phyloP scores from a whole-genome alignment of 1,284 basidiomycete species.

The Malassezia nana region DNA sequence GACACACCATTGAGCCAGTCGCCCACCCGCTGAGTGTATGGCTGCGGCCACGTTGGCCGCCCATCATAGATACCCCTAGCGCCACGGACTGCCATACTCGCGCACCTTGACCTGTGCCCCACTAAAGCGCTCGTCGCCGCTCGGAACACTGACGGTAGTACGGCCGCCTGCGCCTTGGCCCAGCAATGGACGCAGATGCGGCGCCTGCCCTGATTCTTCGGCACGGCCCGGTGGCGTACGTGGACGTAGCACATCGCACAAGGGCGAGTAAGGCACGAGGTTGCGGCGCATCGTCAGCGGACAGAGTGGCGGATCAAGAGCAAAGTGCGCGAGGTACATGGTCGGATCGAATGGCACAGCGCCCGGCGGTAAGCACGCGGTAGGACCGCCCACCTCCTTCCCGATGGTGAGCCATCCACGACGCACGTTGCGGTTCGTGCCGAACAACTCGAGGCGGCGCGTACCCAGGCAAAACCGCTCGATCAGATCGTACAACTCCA shows the following conservation, averaged over 20 bases:
- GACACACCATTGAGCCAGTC: not conserved
- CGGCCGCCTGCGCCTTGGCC: constrained; percentile 40
- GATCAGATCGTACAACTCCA: constrained; percentile 86
- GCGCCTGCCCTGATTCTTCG: not conserved
- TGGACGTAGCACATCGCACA: constrained; percentile 35
- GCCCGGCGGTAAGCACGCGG: constrained; percentile 14
- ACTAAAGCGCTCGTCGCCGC: constrained; percentile 39
- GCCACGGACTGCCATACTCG: constrained; percentile 2
- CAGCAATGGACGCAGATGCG: constrained; percentile 19
- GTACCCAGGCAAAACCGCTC: constrained; percentile 96
- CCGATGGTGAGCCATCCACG: constrained; percentile 87
- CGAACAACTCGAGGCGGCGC: constrained; percentile 82
- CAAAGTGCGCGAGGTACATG: constrained; percentile 34
- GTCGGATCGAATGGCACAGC: constrained; percentile 21
- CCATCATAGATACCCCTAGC: constrained; percentile 1
- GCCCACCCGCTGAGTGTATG: not conserved
- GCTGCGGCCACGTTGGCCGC: no score
- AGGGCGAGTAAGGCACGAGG: constrained; percentile 29
- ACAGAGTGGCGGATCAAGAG: constrained; percentile 33
- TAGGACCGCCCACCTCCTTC: constrained; percentile 33
- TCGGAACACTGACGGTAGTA: constrained; percentile 32
- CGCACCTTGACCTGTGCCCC: constrained; percentile 37
- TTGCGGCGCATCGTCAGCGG: constrained; percentile 31
- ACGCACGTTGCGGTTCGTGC: constrained; percentile 61
- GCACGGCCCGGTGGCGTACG: constrained; percentile 28